These are phyloP conservation scores for Rosa multiflora DNA, from an alignment of 306 rosid genomes.

Conservation along the genomic window DNA sequence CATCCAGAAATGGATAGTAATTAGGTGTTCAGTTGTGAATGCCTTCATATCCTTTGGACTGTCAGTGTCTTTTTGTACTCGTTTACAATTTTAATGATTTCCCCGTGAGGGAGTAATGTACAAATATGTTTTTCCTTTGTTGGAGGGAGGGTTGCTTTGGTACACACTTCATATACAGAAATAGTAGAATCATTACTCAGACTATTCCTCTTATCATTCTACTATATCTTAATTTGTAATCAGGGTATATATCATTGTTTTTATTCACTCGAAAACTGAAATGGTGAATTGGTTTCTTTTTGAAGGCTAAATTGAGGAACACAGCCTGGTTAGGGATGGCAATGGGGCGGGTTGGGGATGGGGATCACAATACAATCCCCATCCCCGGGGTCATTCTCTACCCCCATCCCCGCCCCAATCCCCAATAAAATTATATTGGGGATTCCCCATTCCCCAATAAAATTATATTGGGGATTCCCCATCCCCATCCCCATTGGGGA, in stretches of 20 bases:
- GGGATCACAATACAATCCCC: too few relatives aligned
- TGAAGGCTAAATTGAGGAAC: slow-evolving; percentile 78
- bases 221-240: not conserved
- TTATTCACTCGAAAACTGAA: not conserved
- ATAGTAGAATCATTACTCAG: not conserved
- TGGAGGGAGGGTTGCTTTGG: not conserved
- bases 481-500: too few relatives aligned
- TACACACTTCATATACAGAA: not conserved
- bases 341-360: too few relatives aligned
- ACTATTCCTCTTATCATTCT: not conserved
- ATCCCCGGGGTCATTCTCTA: too few relatives aligned
- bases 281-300: not conserved
- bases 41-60: not conserved
- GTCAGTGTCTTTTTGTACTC: not conserved
- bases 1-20: not conserved
- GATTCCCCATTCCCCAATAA: too few relatives aligned
- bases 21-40: not conserved
- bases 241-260: not conserved
- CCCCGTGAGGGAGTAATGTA: not conserved
- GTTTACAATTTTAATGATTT: not conserved
- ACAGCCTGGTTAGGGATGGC: slow-evolving; percentile 72
- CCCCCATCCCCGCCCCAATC: too few relatives aligned
- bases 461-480: too few relatives aligned
- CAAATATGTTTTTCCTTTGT: not conserved
- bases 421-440: too few relatives aligned